These are phyloP conservation scores for Heteromeles arbutifolia DNA, from an alignment of 306 rosid species.

Conservation along the genomic window DNA sequence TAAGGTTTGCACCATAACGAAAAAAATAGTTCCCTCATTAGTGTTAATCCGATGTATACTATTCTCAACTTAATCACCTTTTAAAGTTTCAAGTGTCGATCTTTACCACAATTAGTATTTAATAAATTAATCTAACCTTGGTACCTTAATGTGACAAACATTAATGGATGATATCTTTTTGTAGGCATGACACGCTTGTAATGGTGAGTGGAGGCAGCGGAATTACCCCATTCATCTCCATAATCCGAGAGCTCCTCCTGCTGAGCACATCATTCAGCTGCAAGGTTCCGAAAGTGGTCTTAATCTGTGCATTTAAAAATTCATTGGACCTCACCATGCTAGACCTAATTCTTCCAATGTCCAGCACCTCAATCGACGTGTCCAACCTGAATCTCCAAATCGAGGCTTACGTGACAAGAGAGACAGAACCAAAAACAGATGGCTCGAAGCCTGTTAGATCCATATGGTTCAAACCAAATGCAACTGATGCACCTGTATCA, in stretches of 20 bases:
- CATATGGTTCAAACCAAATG: constrained; percentile 40
- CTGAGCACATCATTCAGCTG: constrained; percentile 12
- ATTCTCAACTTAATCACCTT: neutral
- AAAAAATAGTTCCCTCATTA: neutral
- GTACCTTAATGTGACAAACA: neutral
- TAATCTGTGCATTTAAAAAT: constrained; percentile 46
- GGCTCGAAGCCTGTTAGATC: constrained; percentile 5
- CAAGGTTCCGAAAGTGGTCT: constrained; percentile 39
- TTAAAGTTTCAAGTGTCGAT: neutral
- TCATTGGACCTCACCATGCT: constrained; percentile 45
- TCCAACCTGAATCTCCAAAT: constrained; percentile 38
- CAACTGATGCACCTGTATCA: constrained; percentile 39
- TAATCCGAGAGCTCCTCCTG: constrained; percentile 44
- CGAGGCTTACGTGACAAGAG: constrained; percentile 63
- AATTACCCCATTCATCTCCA: constrained; percentile 68
- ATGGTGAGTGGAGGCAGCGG: constrained; percentile 84
- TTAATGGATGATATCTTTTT: neutral
- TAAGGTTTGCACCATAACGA: constrained; percentile 30
- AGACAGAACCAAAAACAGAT: constrained; percentile 21
- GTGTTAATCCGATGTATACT: neutral
- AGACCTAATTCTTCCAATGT: constrained; percentile 48
- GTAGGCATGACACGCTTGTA: constrained; percentile 47
- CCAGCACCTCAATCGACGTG: constrained; percentile 24
- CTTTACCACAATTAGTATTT: neutral
- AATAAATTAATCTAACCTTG: no score